Base-by-base conservation (phyloP, 2,329 filamentous ascomycete genomes). In the Verticillium longisporum region DNA sequence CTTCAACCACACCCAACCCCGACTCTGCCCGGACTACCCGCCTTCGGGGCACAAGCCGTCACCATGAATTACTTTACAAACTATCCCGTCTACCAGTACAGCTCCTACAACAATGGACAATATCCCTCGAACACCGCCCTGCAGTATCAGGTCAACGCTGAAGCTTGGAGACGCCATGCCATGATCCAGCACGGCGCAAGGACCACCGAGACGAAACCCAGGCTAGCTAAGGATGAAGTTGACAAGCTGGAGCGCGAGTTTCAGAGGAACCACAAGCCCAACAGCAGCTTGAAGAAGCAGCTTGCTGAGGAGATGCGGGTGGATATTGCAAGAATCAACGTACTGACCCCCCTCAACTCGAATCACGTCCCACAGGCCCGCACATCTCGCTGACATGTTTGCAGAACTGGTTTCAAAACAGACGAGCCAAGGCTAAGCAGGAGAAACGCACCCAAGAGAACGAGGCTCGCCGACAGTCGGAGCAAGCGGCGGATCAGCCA, bases 321-420 rank as follows among this genome's bases (percentile, higher is more conserved):
- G n/a, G 85, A 88, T 65, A 79, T 85, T 65, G 80, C 85, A 18
- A 79, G 85, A 64, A 87, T 88, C 65, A 88, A 88, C 68, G 85
- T 88, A 73, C 50, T 53, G 26, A 55, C 6, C 4, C 53, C 53
- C 53, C 54, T 11, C 34, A 15, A 38, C 14, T 15, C 13, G 5
- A 11, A 5, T 13, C 41, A 15, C 57, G 56, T 41, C 26, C 26
- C 34, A 53, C 57, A 2, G 26, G 26, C 26, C 26, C 3, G 26
- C 2, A 26, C 26, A 26, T 26, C 64, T 69, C 37, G 62, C 74
- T 78, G 68, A 78, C 71, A 37, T 32, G 18, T 18, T 62, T 26
- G 10, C 59, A 88, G 85, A 88, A 88, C 69, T 88, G 86, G 86
- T 88, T 88, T 68, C 86, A 88, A 66, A 88, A 88, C 69, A 78